These are phyloP conservation scores for Cordyceps farinosa DNA, from an alignment of 2,329 filamentous ascomycete species.

Conservation along the genomic window DNA sequence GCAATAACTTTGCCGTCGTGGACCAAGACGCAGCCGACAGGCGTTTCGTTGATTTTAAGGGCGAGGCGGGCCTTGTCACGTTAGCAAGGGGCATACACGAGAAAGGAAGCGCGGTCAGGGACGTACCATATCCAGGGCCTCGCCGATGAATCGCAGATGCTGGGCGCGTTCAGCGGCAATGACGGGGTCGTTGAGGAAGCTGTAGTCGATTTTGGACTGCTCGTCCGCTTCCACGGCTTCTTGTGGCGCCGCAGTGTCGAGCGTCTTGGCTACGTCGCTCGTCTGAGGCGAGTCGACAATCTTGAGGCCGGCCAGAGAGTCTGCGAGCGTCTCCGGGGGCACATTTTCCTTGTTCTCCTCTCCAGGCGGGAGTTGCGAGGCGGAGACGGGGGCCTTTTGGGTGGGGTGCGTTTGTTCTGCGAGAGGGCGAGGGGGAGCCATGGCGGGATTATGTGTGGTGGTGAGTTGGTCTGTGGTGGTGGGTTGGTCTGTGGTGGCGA, in stretches of 20 bases:
- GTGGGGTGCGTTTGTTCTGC: constrained; percentile 41
- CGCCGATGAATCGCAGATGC: constrained; percentile 66
- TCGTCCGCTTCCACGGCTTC: neutral
- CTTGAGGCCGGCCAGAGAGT: constrained; percentile 5
- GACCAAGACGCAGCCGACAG: constrained; percentile 93
- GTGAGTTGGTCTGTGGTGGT: neutral
- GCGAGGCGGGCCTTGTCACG: constrained; percentile 72
- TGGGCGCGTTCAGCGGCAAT: constrained; percentile 32
- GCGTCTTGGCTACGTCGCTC: neutral
- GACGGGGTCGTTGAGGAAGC: constrained; percentile 26
- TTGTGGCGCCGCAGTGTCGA: neutral
- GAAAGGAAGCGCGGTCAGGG: neutral
- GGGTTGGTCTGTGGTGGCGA: neutral
- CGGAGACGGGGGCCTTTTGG: constrained; percentile 25
- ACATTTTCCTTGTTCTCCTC: constrained; percentile 18
- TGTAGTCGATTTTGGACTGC: constrained; percentile 2
- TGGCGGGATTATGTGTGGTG: constrained; percentile 1
- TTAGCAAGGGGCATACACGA: constrained; percentile 21
- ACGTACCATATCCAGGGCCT: constrained; percentile 80
- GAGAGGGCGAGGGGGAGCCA: constrained; percentile 9
- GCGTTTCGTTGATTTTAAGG: constrained; percentile 82
- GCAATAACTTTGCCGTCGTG: constrained; percentile 76
- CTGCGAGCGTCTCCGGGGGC: constrained; percentile 3
- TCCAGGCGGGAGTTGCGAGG: neutral
- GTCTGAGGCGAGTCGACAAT: constrained; percentile 7